These are phyloP conservation scores for Pseudopediastrum boryanum DNA, from an alignment of 139 green algal species.

Conservation along the genomic window DNA sequence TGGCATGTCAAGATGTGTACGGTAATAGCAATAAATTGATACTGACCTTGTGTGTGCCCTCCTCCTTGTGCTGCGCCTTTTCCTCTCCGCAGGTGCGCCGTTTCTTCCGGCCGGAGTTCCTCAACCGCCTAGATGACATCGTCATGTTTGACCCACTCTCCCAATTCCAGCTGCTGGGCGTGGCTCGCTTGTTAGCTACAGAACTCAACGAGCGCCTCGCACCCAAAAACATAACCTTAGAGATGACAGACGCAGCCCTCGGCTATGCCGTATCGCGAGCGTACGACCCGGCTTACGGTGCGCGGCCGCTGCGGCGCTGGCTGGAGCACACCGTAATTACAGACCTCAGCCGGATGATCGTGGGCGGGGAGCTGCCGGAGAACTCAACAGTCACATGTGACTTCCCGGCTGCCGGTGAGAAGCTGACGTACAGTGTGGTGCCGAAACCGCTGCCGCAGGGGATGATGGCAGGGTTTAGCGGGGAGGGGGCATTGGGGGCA, in stretches of 20 bases:
- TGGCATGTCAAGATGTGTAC: too few species aligned
- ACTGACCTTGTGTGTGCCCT: too few species aligned
- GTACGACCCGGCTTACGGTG: constrained; percentile 61
- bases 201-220: constrained; percentile 73
- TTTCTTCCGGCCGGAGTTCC: constrained; percentile 81
- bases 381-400: constrained; percentile 45
- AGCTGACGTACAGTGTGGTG: constrained; percentile 23
- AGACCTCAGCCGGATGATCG: constrained; percentile 70
- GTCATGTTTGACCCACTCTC: constrained; percentile 87
- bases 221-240: constrained; percentile 66
- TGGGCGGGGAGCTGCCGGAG: constrained; percentile 65
- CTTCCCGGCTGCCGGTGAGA: not conserved
- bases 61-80: too few species aligned
- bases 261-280: constrained; percentile 45
- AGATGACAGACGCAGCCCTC: constrained; percentile 61
- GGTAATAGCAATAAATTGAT: too few species aligned
- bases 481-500: not conserved
- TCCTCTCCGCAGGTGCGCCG: constrained; percentile 3
- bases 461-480: not conserved
- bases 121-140: constrained; percentile 91
- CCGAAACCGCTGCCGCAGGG: constrained; percentile 21
- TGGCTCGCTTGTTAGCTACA: constrained; percentile 74
- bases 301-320: constrained; percentile 78
- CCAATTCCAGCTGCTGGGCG: constrained; percentile 62
- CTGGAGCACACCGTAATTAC: constrained; percentile 74